These are phyloP conservation scores for Stachybotrys echinatus DNA, from an alignment of 2,329 filamentous ascomycete genomes.

Conservation along the genomic window DNA sequence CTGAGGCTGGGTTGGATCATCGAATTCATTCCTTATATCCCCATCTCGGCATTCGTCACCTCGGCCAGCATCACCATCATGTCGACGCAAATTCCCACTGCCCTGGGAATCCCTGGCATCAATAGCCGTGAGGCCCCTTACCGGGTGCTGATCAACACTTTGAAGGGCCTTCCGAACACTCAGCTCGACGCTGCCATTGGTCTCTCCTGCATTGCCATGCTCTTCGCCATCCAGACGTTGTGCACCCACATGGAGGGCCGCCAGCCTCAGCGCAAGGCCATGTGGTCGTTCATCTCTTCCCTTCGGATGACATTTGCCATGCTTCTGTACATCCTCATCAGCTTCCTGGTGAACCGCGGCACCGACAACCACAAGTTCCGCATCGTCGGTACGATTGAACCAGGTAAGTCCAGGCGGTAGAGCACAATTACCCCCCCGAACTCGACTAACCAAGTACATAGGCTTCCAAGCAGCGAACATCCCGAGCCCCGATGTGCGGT, in stretches of 20 bases:
- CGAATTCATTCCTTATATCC: constrained; percentile 45
- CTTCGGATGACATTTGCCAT: constrained; percentile 72
- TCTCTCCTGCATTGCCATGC: constrained; percentile 58
- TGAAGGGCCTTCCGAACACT: constrained; percentile 33
- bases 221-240: constrained; percentile 58
- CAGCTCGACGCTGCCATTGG: constrained; percentile 68
- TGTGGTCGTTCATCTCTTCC: constrained; percentile 71
- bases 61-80: constrained; percentile 46
- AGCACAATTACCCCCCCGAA: neutral
- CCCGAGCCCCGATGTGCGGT: constrained; percentile 47
- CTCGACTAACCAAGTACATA: constrained; percentile 8
- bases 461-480: constrained; percentile 61
- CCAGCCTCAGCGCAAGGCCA: constrained; percentile 54
- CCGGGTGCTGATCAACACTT: constrained; percentile 36
- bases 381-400: constrained; percentile 61
- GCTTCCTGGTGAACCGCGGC: constrained; percentile 59
- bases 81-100: constrained; percentile 37
- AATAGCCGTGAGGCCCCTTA: constrained; percentile 41
- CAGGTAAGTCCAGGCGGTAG: constrained; percentile 34
- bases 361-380: constrained; percentile 44
- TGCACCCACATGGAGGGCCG: constrained; percentile 57
- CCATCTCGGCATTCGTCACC: constrained; percentile 46
- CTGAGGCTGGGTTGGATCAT: constrained; percentile 44
- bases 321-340: constrained; percentile 69
- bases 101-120: constrained; percentile 37